Conservation (phyloP, 1,139 yeast species). For the Petasospora fabianii region DNA sequence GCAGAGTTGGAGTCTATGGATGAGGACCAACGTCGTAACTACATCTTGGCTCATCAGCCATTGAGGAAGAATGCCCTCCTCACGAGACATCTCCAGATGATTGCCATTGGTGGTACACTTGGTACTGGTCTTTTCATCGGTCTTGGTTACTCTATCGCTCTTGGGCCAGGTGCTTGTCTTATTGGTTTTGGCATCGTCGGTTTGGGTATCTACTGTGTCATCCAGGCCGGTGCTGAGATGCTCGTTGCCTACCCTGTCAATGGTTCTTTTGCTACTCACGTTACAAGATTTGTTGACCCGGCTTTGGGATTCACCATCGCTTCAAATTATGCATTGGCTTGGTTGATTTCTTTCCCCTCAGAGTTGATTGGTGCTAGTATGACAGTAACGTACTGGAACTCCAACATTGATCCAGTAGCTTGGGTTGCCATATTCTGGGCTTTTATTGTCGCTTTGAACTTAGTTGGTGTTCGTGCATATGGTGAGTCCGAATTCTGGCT, state of each 20-base stretch:
- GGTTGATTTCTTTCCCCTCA: slow-evolving; percentile 82
- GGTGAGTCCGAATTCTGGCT: slow-evolving; percentile 64
- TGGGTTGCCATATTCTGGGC: slow-evolving; percentile 64
- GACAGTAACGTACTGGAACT: slow-evolving; percentile 70
- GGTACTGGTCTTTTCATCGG: slow-evolving; percentile 56
- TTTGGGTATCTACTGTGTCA: slow-evolving; percentile 57
- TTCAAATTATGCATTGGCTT: slow-evolving; percentile 79
- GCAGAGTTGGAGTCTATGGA: slow-evolving; percentile 52
- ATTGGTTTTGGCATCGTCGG: slow-evolving; percentile 66
- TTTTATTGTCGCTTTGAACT: slow-evolving; percentile 41
- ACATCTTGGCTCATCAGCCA: slow-evolving; percentile 43
- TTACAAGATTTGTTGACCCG: slow-evolving; percentile 63
- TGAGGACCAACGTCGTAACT: slow-evolving; percentile 49
- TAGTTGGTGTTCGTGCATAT: slow-evolving; percentile 63
- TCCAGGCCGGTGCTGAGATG: slow-evolving; percentile 75
- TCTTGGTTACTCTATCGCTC: slow-evolving; percentile 40
- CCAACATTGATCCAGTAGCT: slow-evolving; percentile 55
- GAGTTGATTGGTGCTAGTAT: slow-evolving; percentile 80
- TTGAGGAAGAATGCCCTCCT: slow-evolving; percentile 32
- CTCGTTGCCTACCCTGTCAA: slow-evolving; percentile 69
- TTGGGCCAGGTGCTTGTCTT: slow-evolving; percentile 64
- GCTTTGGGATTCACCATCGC: slow-evolving; percentile 80
- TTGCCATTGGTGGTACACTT: slow-evolving; percentile 51
- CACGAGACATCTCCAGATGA: slow-evolving; percentile 56
- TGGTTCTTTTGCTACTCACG: slow-evolving; percentile 58